Evolutionary conservation across 2,329 filamentous ascomycete species (phyloP), one percentile per base, ranked within the genome.

Genomic region (Calonectria hawksworthii): DNA sequence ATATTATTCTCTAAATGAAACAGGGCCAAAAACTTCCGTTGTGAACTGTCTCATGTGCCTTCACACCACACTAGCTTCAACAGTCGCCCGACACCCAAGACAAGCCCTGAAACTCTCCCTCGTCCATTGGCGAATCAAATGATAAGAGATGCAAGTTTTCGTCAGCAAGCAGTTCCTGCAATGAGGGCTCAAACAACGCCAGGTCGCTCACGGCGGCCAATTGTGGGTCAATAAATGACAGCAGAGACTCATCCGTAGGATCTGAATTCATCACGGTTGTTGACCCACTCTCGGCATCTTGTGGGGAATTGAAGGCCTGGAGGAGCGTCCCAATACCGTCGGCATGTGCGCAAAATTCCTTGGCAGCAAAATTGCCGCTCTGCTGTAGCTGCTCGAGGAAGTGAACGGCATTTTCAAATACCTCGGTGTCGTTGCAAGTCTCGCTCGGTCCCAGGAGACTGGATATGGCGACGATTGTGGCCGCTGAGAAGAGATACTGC

Each of bases 401-500:
- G 11, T 56, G 28, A 18, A 52, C 30, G 1, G 75, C 66, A 18
- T 64, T 63, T 3, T 75, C 61, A 18, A 76, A 75, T 9, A 21
- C 52, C 32, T 75, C 71, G 14, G 11, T 21, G 28, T 75, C 64
- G 18, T 30, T 68, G 21, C 10, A 14, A 10, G 32, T 41, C 6
- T 64, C 47, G 4, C 21, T 4, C 0, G n/a, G 14, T 26, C 41
- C 75, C 1, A 76, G n/a, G 3, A 71, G 13, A 13, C 76, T 64
- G 6, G 76, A 72, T 28, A 78, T 70, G 4, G 76, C 76, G 7
- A 76, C 41, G 9, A 76, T 41, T 3, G 63, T 73, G 7, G 73
- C 70, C 1, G 75, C 73, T 0, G 75, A 76, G 44, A 78, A 78
- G n/a, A 76, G 68, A 23, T 76, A 73, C 44, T 75, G 73, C 2